Conservation (phyloP, 768 basidiomycete species). For the Basidioascus undulatus region DNA sequence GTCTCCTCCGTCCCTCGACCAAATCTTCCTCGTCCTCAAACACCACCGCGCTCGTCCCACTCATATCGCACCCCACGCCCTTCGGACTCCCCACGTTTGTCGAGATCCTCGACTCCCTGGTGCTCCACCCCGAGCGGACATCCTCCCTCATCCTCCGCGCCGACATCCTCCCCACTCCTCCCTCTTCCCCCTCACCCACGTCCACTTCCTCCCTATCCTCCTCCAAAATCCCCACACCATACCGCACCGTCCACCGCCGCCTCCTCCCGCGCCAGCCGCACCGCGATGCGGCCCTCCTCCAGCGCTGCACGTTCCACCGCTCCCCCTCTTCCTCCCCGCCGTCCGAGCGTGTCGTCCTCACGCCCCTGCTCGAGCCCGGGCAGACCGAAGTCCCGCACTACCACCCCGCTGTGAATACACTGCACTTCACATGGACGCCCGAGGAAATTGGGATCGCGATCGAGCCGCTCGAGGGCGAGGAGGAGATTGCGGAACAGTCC, state of each 20-base stretch:
- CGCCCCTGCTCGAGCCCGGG: conserved; percentile 8
- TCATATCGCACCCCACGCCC: background rate
- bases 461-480: conserved; percentile 17
- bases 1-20: too few species aligned
- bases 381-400: background rate
- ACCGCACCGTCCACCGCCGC: background rate
- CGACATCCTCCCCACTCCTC: conserved; percentile 39
- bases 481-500: conserved; percentile 14
- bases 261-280: background rate
- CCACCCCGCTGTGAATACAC: too few species aligned
- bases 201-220: background rate
- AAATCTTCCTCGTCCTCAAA: too few species aligned
- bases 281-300: conserved; percentile 1
- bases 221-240: conserved; percentile 31
- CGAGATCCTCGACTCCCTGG: conserved; percentile 30
- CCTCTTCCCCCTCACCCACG: conserved; percentile 39
- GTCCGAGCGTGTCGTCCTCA: too few species aligned
- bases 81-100: background rate
- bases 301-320: background rate
- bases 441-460: conserved; percentile 39
- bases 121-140: conserved; percentile 80
- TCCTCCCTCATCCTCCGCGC: conserved; percentile 73
- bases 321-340: background rate
- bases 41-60: too few species aligned
- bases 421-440: too few species aligned